Conservation (phyloP, 352 stramenopile species). For the Phytophthora syringae region DNA sequence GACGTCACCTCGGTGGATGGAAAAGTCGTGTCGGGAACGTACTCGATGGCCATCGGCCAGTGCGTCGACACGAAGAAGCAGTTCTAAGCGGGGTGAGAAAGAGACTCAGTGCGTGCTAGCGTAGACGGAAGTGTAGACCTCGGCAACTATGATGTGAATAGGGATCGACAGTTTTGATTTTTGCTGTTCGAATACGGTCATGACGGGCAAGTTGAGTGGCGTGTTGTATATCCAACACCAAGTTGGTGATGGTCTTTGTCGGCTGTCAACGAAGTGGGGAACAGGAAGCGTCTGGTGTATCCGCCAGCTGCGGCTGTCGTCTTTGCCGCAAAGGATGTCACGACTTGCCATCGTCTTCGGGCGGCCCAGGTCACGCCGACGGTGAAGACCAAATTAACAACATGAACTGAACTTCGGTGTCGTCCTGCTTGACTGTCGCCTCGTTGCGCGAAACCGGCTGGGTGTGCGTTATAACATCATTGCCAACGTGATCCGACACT, state of each 20-base stretch:
- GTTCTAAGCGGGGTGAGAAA: no score
- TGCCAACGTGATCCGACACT: constrained; percentile 1
- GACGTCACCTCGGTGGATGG: constrained; percentile 61
- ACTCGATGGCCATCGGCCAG: constrained; percentile 45
- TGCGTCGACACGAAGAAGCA: constrained; percentile 43
- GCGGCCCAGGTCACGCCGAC: no score
- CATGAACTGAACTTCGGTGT: constrained; percentile 5
- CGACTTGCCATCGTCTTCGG: constrained; percentile 7
- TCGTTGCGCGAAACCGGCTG: constrained; percentile 20
- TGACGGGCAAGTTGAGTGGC: no score
- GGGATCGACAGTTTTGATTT: no score
- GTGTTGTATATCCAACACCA: no score
- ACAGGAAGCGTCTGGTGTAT: no score
- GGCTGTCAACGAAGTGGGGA: constrained; percentile 7
- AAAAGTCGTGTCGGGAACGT: constrained; percentile 58
- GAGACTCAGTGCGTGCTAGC: no score
- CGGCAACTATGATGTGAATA: no score
- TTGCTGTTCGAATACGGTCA: no score
- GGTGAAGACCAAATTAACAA: not conserved
- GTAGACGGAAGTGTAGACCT: constrained; percentile 4
- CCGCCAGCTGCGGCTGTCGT: constrained; percentile 14
- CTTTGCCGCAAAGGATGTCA: constrained; percentile 5
- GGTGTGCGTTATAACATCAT: no score
- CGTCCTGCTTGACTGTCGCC: constrained; percentile 1
- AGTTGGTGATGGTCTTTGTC: no score